A percentile compares a stretch with the other conserved stretches of the same genome.
phyloP scores from a whole-genome alignment of 768 basidiomycete species.

The Russula sp. region DNA sequence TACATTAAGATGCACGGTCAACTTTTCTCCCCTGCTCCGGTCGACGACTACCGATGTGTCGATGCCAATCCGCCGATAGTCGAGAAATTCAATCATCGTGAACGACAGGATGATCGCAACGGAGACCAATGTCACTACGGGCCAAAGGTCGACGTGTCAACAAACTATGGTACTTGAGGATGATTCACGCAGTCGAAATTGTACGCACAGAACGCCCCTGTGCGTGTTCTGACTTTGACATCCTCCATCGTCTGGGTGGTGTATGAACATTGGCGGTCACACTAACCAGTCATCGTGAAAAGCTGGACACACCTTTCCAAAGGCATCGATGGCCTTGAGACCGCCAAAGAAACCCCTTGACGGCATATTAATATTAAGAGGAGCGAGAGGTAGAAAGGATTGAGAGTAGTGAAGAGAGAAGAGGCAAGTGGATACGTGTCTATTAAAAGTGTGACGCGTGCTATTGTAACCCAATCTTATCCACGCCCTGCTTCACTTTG shows the following conservation, averaged over 20 bases:
- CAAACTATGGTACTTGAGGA: constrained; percentile 9
- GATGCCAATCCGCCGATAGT: constrained; percentile 82
- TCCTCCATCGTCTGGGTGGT: constrained; percentile 87
- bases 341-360: constrained; percentile 73
- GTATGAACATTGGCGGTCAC: background rate
- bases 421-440: constrained; percentile 2
- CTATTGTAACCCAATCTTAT: constrained; percentile 46
- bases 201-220: constrained; percentile 79
- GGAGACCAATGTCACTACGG: constrained; percentile 86
- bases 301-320: constrained; percentile 79
- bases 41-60: constrained; percentile 95
- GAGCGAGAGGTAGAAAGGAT: constrained; percentile 18
- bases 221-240: constrained; percentile 98
- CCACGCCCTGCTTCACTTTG: constrained; percentile 85
- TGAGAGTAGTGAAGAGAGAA: constrained; percentile 13
- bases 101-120: constrained; percentile 90
- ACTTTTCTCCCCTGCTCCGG: constrained; percentile 89
- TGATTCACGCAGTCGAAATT: background rate
- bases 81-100: constrained; percentile 91
- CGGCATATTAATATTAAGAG: constrained; percentile 50
- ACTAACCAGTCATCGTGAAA: background rate
- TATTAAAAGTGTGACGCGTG: background rate
- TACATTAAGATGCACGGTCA: constrained; percentile 87
- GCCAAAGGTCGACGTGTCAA: constrained; percentile 20
- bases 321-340: constrained; percentile 94